These are phyloP conservation scores for Leishmania turanica DNA, from an alignment of 208 protist species.

Conservation along the genomic window DNA sequence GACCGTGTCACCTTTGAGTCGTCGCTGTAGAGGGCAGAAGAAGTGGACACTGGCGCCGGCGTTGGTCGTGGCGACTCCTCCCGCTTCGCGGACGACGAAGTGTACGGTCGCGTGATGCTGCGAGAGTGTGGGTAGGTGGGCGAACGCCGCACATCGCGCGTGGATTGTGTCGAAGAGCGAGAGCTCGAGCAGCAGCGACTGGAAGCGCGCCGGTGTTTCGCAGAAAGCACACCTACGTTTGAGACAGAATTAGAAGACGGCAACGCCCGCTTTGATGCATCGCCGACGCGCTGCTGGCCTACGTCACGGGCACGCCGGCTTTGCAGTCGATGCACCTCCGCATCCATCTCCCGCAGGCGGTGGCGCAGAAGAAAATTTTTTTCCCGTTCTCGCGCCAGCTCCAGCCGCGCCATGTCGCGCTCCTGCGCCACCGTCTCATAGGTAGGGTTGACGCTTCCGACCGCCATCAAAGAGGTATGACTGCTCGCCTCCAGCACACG, in stretches of 20 bases:
- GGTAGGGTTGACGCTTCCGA: neutral
- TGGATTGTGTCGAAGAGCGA: neutral
- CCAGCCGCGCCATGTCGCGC: slow-evolving; percentile 35
- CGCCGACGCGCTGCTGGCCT: neutral
- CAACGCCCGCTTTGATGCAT: neutral
- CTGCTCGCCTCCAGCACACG: neutral
- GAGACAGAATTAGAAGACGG: neutral
- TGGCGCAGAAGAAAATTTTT: slow-evolving; percentile 33
- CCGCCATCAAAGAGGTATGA: neutral
- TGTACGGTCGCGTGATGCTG: neutral
- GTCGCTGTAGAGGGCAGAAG: neutral
- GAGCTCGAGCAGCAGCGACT: neutral
- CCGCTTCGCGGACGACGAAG: neutral
- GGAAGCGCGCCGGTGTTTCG: neutral
- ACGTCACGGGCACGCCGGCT: neutral
- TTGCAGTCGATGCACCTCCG: slow-evolving; percentile 13
- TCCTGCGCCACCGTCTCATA: slow-evolving; percentile 21
- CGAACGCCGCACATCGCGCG: neutral
- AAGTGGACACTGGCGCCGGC: neutral
- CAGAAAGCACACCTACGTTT: neutral
- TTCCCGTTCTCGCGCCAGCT: slow-evolving; percentile 40
- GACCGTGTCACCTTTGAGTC: neutral
- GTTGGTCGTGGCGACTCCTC: neutral
- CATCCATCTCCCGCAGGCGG: slow-evolving; percentile 34
- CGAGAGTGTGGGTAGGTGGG: neutral